Percentiles rank a stretch among this genome's conserved stretches.
phyloP scores from a whole-genome alignment of 2,329 filamentous ascomycete genomes.

The Fusarium sambucinum region DNA sequence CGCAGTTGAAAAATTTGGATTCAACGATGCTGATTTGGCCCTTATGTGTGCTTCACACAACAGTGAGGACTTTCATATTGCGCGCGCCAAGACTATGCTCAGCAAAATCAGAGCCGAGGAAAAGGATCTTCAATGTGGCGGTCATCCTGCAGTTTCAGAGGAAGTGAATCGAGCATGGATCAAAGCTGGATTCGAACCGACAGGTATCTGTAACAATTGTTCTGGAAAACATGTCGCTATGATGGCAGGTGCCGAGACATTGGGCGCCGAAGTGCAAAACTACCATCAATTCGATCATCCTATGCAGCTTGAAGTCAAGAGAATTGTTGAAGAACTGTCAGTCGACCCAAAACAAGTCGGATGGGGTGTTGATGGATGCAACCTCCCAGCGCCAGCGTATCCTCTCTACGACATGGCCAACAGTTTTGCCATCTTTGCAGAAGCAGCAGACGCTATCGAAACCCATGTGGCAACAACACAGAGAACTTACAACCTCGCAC shows the following conservation, averaged over 20 bases:
- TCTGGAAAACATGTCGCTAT: slow-evolving; percentile 63
- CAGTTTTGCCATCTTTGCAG: slow-evolving; percentile 55
- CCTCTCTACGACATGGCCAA: slow-evolving; percentile 53
- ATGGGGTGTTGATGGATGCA: slow-evolving; percentile 62
- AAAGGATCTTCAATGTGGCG: slow-evolving; percentile 57
- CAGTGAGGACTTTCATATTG: slow-evolving; percentile 57
- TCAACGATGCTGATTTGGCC: slow-evolving; percentile 58
- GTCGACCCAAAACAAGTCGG: slow-evolving; percentile 45
- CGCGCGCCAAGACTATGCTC: slow-evolving; percentile 55
- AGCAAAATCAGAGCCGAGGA: slow-evolving; percentile 51
- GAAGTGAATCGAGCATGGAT: slow-evolving; percentile 56
- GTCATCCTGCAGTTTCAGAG: slow-evolving; percentile 54
- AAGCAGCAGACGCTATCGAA: slow-evolving; percentile 45
- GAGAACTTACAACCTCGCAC: slow-evolving; percentile 47
- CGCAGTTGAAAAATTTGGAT: slow-evolving; percentile 51
- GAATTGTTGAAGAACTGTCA: slow-evolving; percentile 53
- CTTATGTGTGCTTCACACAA: slow-evolving; percentile 63
- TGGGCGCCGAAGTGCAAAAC: slow-evolving; percentile 49
- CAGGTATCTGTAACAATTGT: slow-evolving; percentile 59
- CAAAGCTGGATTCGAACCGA: slow-evolving; percentile 53
- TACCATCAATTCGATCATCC: slow-evolving; percentile 56
- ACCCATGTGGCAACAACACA: not conserved
- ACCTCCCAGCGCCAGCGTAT: slow-evolving; percentile 60
- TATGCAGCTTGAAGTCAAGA: slow-evolving; percentile 56
- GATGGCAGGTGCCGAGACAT: slow-evolving; percentile 56